Percentiles rank a stretch among this genome's conserved stretches.
These are phyloP conservation scores for Umbelopsis sp. DNA, from an alignment of 192 early-diverging fungal species.

Conservation along the genomic window DNA sequence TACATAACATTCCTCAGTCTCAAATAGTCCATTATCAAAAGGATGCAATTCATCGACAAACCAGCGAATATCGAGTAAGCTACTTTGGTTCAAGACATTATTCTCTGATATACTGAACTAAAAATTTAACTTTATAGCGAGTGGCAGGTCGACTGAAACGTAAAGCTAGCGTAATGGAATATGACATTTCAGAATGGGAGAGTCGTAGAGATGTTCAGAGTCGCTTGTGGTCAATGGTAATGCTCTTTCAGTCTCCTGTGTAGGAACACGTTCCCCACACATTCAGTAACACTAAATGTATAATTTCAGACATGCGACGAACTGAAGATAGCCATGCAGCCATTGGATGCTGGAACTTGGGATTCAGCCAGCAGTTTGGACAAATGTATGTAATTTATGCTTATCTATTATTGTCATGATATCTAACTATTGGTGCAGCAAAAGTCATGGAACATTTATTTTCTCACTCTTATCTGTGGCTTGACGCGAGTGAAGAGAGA, in stretches of 20 bases:
- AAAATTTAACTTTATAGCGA: constrained; percentile 13
- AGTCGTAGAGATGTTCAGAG: neutral
- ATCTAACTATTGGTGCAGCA: neutral
- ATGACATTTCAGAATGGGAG: neutral
- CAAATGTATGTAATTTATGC: neutral
- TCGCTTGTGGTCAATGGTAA: neutral
- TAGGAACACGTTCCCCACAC: neutral
- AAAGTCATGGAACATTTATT: neutral
- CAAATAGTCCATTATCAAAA: constrained; percentile 20
- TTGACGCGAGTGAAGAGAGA: neutral
- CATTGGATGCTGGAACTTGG: neutral
- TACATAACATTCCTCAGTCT: neutral
- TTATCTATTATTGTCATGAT: neutral
- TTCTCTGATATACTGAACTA: constrained; percentile 15
- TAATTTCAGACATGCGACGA: neutral
- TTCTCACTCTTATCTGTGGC: neutral
- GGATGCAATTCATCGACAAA: neutral
- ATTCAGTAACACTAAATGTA: neutral
- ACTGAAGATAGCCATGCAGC: neutral
- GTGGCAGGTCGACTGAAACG: neutral
- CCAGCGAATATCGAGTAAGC: neutral
- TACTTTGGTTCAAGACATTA: neutral
- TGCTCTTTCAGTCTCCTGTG: neutral
- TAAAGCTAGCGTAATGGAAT: constrained; percentile 2
- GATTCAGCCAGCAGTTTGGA: neutral